phyloP scores from a whole-genome alignment of 2,329 filamentous ascomycete genomes.

The Balansia obtecta region DNA sequence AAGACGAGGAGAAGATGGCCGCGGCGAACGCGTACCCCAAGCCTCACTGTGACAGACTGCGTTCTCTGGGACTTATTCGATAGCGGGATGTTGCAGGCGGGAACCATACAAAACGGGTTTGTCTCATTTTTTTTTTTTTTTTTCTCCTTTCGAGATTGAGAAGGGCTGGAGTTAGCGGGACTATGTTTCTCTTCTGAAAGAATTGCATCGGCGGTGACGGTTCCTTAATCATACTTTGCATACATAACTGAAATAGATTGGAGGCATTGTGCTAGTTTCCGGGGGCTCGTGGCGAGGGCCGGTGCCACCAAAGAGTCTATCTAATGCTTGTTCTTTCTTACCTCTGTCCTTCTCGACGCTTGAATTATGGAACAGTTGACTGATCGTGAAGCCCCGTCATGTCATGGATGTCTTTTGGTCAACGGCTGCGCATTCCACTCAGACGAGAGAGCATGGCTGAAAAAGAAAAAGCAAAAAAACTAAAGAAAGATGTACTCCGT shows the following conservation, averaged over 20 bases:
- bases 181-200: background rate
- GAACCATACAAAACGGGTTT: background rate
- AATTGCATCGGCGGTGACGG: slow-evolving; percentile 2
- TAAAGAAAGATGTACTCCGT: background rate
- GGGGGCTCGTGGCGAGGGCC: too few species aligned
- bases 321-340: background rate
- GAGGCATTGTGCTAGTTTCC: background rate
- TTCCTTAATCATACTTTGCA: background rate
- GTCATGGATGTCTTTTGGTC: too few species aligned
- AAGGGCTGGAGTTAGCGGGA: slow-evolving; percentile 2
- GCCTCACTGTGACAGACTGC: slow-evolving; percentile 40
- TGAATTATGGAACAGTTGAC: too few species aligned
- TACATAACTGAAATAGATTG: background rate
- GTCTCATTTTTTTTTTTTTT: background rate
- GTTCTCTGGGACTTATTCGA: slow-evolving; percentile 23
- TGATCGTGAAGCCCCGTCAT: background rate
- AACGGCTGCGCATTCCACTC: too few species aligned
- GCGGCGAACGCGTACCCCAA: slow-evolving; percentile 44
- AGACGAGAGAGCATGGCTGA: too few species aligned
- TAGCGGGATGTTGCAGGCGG: slow-evolving; percentile 6
- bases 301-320: too few species aligned
- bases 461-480: too few species aligned
- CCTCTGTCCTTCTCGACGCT: background rate
- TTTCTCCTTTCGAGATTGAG: background rate
- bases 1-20: slow-evolving; percentile 68